Evolutionary conservation across 495 filamentous ascomycete genomes (phyloP).

Genomic region (Aspergillus biplanus): DNA sequence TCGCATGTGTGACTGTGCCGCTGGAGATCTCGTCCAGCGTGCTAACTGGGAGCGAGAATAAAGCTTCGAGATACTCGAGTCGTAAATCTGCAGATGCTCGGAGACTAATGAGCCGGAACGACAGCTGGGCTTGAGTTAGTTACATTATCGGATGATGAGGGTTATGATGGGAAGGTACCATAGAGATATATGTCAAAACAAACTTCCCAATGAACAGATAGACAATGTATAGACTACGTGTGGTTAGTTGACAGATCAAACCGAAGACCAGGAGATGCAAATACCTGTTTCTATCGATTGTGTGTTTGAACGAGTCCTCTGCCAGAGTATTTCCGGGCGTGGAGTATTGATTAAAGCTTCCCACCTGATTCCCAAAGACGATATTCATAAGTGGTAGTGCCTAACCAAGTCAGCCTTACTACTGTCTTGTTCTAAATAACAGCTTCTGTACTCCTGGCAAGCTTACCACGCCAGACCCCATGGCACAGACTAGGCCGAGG

Average conservation of each 20-base stretch:
- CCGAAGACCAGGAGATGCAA: neutral
- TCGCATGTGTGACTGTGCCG: conserved; percentile 53
- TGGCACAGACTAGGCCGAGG: conserved; percentile 53
- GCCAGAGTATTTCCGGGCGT: conserved; percentile 24
- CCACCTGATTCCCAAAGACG: conserved; percentile 49
- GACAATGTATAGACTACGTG: conserved; percentile 33
- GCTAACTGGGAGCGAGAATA: conserved; percentile 38
- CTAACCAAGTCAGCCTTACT: conserved; percentile 11
- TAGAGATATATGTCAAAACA: conserved; percentile 36
- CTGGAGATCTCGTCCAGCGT: conserved; percentile 36
- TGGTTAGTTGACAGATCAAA: neutral
- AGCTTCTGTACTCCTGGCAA: neutral
- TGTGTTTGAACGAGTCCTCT: conserved; percentile 31
- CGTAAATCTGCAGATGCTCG: conserved; percentile 34
- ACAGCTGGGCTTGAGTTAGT: conserved; percentile 39
- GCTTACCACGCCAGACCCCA: conserved; percentile 63
- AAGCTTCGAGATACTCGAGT: conserved; percentile 36
- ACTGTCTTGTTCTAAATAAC: no score
- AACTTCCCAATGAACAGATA: conserved; percentile 46
- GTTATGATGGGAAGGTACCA: conserved; percentile 20
- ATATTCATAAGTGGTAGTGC: conserved; percentile 52
- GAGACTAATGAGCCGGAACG: conserved; percentile 53
- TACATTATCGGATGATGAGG: neutral
- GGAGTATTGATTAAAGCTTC: conserved; percentile 38
- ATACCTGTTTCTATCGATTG: conserved; percentile 31